A percentile compares a stretch with the other conserved stretches of the same genome.
Conservation (phyloP, 495 filamentous ascomycete genomes). For the Xylaria curta region DNA sequence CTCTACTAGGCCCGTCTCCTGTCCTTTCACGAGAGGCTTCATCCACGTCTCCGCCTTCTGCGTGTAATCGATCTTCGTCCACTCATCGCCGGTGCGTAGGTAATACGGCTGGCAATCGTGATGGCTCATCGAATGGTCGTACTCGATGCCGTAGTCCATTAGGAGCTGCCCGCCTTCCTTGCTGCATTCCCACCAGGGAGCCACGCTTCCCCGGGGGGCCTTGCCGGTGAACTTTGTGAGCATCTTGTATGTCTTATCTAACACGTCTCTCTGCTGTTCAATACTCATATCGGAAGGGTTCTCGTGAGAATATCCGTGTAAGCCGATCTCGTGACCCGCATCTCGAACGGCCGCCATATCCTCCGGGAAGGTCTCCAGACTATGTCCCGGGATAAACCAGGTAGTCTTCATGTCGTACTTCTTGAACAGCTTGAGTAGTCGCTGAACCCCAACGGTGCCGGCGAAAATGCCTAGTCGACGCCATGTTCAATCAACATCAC, state of each 20-base stretch:
- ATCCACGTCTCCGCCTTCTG: constrained; percentile 62
- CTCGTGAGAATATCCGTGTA: constrained; percentile 79
- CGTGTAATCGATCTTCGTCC: constrained; percentile 58
- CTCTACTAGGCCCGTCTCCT: constrained; percentile 59
- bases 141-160: constrained; percentile 71
- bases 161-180: constrained; percentile 71
- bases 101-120: constrained; percentile 66
- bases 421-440: constrained; percentile 76
- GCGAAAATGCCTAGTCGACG: constrained; percentile 67
- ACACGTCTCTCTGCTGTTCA: constrained; percentile 76
- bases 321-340: constrained; percentile 78
- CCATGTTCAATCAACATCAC: constrained; percentile 37
- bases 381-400: constrained; percentile 85
- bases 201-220: constrained; percentile 72
- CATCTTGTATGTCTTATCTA: constrained; percentile 78
- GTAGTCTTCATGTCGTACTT: constrained; percentile 84
- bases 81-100: constrained; percentile 53
- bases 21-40: constrained; percentile 56
- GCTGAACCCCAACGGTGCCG: constrained; percentile 72
- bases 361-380: constrained; percentile 78
- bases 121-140: constrained; percentile 58
- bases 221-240: constrained; percentile 78
- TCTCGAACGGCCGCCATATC: constrained; percentile 76
- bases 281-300: constrained; percentile 74
- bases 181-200: constrained; percentile 71